These are phyloP conservation scores for Lobulomyces angularis DNA, from an alignment of 192 early-diverging fungal species.

Conservation along the genomic window DNA sequence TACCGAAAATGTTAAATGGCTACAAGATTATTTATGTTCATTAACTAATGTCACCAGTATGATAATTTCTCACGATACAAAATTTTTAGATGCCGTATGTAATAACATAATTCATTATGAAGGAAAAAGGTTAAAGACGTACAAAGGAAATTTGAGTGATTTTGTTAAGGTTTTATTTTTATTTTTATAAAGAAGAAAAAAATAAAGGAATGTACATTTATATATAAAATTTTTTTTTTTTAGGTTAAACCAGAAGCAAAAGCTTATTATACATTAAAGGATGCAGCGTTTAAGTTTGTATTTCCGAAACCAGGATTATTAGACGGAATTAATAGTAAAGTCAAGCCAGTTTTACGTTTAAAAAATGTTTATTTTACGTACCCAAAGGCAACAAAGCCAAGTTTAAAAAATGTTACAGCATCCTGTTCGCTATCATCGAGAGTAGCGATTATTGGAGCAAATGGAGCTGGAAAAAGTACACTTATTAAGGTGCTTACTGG, in stretches of 20 bases:
- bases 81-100: slow-evolving; percentile 67
- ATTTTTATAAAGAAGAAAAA: no score
- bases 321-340: slow-evolving; percentile 66
- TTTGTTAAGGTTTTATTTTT: no score
- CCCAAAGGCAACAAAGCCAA: slow-evolving; percentile 37
- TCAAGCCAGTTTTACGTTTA: slow-evolving; percentile 69
- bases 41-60: slow-evolving; percentile 65
- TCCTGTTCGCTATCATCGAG: slow-evolving; percentile 64
- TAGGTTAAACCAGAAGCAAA: slow-evolving; percentile 57
- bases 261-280: slow-evolving; percentile 62
- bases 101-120: slow-evolving; percentile 79
- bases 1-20: slow-evolving; percentile 46
- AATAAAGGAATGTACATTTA: no score
- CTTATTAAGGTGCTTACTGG: slow-evolving; percentile 72
- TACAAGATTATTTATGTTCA: slow-evolving; percentile 58
- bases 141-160: slow-evolving; percentile 67
- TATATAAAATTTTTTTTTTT: no score
- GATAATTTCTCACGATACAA: slow-evolving; percentile 79
- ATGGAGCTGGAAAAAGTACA: slow-evolving; percentile 79
- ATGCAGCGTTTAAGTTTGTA: slow-evolving; percentile 46
- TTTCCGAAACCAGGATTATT: slow-evolving; percentile 69
- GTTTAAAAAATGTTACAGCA: slow-evolving; percentile 49
- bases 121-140: slow-evolving; percentile 63
- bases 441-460: slow-evolving; percentile 69
- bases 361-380: slow-evolving; percentile 62